Conservation (phyloP, 2,329 filamentous ascomycete genomes). For the Epichloe baconii region DNA sequence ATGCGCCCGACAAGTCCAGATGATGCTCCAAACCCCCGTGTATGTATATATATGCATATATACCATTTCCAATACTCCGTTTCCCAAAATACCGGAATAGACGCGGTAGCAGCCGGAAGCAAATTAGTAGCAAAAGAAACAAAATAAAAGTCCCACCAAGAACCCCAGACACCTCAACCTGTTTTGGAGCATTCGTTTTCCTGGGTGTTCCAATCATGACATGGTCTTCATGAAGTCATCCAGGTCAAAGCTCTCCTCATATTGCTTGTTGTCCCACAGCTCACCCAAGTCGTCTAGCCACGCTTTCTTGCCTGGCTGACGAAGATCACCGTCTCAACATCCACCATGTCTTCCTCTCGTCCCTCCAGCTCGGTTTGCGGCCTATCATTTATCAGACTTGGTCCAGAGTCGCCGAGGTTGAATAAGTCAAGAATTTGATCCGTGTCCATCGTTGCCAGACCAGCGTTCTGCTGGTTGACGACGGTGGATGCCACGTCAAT, state of each 20-base stretch:
- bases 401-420: slow-evolving; percentile 70
- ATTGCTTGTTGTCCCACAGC: slow-evolving; percentile 93
- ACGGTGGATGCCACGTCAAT: slow-evolving; percentile 97
- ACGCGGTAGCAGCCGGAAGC: not conserved
- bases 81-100: not conserved
- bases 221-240: slow-evolving; percentile 93
- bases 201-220: slow-evolving; percentile 35
- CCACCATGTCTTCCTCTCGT: slow-evolving; percentile 76
- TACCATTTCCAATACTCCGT: slow-evolving; percentile 1
- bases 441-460: slow-evolving; percentile 89
- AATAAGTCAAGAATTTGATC: slow-evolving; percentile 97
- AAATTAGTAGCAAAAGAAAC: not conserved
- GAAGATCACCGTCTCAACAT: slow-evolving; percentile 78
- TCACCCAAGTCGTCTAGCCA: slow-evolving; percentile 93
- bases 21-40: not conserved
- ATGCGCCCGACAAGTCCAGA: not conserved
- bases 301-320: slow-evolving; percentile 92
- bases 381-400: slow-evolving; percentile 50
- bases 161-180: not conserved
- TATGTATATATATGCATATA: not conserved
- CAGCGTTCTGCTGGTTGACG: slow-evolving; percentile 97
- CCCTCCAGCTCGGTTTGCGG: slow-evolving; percentile 44
- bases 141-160: not conserved
- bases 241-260: slow-evolving; percentile 94
- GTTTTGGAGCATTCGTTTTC: not conserved